These are phyloP conservation scores for Purshia tridentata DNA, from an alignment of 306 rosid genomes.

Conservation along the genomic window DNA sequence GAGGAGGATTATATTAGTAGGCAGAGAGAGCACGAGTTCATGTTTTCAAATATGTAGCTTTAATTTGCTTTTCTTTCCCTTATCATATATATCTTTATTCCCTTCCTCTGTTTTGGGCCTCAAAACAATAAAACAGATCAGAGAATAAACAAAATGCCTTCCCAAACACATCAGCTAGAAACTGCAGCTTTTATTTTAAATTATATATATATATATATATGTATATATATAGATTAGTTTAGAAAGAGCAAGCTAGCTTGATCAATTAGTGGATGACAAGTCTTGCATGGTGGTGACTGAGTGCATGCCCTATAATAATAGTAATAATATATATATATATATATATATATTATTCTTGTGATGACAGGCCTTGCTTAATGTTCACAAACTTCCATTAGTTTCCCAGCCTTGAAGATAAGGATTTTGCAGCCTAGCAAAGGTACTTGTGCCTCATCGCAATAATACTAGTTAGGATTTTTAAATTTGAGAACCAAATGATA, in stretches of 20 bases:
- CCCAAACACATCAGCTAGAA: constrained; percentile 7
- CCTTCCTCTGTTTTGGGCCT: constrained; percentile 22
- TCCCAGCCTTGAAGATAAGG: constrained; percentile 22
- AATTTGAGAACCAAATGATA: too few relatives aligned
- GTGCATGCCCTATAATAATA: background rate
- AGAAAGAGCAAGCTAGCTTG: constrained; percentile 15
- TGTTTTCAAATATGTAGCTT: constrained; percentile 16
- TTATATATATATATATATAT: background rate
- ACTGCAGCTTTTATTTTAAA: constrained; percentile 13
- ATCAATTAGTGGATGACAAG: constrained; percentile 32
- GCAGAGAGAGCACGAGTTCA: constrained; percentile 24
- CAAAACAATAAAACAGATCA: constrained; percentile 19
- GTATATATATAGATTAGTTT: too few relatives aligned
- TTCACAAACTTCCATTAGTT: constrained; percentile 22
- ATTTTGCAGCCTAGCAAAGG: constrained; percentile 11
- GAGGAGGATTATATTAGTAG: background rate
- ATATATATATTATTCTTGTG: background rate
- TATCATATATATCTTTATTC: constrained; percentile 22
- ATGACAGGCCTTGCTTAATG: constrained; percentile 24
- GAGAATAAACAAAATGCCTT: constrained; percentile 6
- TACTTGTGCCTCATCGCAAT: background rate
- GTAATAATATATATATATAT: background rate
- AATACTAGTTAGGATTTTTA: too few relatives aligned
- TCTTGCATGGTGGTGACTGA: constrained; percentile 23
- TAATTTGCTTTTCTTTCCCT: background rate